Evolutionary conservation across 2,329 filamentous ascomycete species (phyloP).

Genomic region (Fusarium proliferatum): DNA sequence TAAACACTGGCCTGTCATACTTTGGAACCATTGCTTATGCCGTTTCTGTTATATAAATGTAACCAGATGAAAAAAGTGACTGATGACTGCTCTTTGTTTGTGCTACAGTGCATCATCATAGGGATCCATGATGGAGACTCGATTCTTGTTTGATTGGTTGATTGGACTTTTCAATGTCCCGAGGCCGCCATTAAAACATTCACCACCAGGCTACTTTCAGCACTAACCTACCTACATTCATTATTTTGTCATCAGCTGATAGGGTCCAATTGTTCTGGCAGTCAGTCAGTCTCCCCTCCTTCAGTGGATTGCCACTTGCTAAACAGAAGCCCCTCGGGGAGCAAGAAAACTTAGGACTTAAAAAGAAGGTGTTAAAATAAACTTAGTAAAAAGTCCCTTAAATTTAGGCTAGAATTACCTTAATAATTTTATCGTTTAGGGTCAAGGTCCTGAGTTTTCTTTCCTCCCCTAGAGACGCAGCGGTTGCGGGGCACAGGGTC

Average conservation of each 20-base stretch:
- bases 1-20: conserved; percentile 13
- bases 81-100: conserved; percentile 4
- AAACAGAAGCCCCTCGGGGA: neutral
- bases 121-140: conserved; percentile 25
- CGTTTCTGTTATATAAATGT: conserved; percentile 2
- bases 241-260: no score
- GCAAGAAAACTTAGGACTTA: no score
- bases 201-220: neutral
- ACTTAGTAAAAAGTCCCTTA: no score
- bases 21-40: conserved; percentile 14
- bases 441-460: no score
- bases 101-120: conserved; percentile 29
- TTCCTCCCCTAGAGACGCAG: neutral
- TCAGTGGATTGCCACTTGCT: conserved; percentile 20
- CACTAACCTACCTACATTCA: no score
- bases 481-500: neutral
- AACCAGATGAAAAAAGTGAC: neutral
- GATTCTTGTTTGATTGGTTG: conserved; percentile 6
- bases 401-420: no score
- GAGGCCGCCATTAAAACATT: neutral
- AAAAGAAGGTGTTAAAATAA: no score
- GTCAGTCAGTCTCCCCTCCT: neutral
- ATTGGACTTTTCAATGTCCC: neutral
- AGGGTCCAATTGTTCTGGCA: neutral
- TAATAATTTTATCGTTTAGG: no score